Percentiles rank a stretch among this genome's conserved stretches.
phyloP scores from a whole-genome alignment of 208 protist species.

The Novymonas esmeraldas region DNA sequence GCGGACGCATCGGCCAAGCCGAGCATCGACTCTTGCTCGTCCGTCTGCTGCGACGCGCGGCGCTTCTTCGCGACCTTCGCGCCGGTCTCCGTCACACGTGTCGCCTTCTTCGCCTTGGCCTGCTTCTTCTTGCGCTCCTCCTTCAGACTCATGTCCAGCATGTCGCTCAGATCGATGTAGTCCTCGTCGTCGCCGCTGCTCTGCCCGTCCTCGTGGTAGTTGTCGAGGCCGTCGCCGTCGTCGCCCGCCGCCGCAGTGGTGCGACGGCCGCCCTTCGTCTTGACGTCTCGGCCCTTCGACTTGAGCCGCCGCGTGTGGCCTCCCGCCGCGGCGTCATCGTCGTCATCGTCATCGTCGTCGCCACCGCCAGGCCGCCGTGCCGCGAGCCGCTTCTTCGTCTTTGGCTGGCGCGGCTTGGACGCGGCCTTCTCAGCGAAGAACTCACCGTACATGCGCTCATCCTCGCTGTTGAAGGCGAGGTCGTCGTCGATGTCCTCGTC shows the following conservation, averaged over 20 bases:
- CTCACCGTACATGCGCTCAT: conserved; percentile 86
- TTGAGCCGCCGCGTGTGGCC: conserved; percentile 38
- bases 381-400: conserved; percentile 35
- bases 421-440: conserved; percentile 57
- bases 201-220: conserved; percentile 65
- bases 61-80: conserved; percentile 43
- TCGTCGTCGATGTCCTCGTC: conserved; percentile 93
- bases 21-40: conserved; percentile 75
- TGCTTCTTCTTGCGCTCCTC: conserved; percentile 62
- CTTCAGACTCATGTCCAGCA: conserved; percentile 68
- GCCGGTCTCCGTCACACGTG: conserved; percentile 37
- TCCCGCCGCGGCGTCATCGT: conserved; percentile 54
- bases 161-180: conserved; percentile 85
- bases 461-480: conserved; percentile 90
- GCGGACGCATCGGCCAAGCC: conserved; percentile 30
- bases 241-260: conserved; percentile 23
- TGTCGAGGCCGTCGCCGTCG: conserved; percentile 47
- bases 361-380: background rate
- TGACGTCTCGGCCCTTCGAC: background rate
- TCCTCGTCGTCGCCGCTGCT: conserved; percentile 69
- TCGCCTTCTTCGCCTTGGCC: conserved; percentile 45
- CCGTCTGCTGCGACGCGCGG: conserved; percentile 37
- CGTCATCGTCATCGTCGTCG: conserved; percentile 17
- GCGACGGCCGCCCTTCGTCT: background rate
- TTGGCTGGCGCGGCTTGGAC: conserved; percentile 25